Percentiles rank a stretch among this genome's conserved stretches.
phyloP scores from a whole-genome alignment of 2,329 filamentous ascomycete species.

The Cladosporium austrohemisphaericum region DNA sequence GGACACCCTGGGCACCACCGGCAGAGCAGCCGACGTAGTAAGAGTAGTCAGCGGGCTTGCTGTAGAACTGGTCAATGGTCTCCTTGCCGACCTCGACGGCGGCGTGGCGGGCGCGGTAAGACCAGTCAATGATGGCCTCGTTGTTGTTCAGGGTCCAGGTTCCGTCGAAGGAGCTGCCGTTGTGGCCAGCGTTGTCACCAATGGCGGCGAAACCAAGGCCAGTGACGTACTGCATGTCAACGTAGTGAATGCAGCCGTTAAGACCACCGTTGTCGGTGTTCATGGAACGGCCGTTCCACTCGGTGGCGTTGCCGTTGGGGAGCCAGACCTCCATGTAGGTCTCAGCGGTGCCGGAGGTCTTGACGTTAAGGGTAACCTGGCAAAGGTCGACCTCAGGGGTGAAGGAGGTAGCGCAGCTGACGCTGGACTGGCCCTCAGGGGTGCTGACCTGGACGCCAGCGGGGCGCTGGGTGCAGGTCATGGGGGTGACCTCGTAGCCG shows the following conservation, averaged over 20 bases:
- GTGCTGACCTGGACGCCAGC: slow-evolving; percentile 6
- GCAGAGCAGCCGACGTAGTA: slow-evolving; percentile 49
- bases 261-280: slow-evolving; percentile 35
- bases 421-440: slow-evolving; percentile 11
- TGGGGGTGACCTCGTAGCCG: slow-evolving; percentile 14
- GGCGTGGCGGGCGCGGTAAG: slow-evolving; percentile 32
- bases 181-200: slow-evolving; percentile 35
- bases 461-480: slow-evolving; percentile 13
- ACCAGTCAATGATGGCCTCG: slow-evolving; percentile 32
- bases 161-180: slow-evolving; percentile 31
- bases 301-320: slow-evolving; percentile 31
- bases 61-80: slow-evolving; percentile 37
- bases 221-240: slow-evolving; percentile 32
- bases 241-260: slow-evolving; percentile 33
- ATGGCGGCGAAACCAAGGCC: slow-evolving; percentile 33
- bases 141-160: slow-evolving; percentile 29
- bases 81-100: slow-evolving; percentile 33
- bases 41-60: slow-evolving; percentile 36
- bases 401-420: slow-evolving; percentile 23
- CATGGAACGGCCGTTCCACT: slow-evolving; percentile 35
- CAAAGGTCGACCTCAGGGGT: slow-evolving; percentile 36
- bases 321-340: slow-evolving; percentile 47
- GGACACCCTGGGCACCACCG: slow-evolving; percentile 48
- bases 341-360: slow-evolving; percentile 38
- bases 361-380: slow-evolving; percentile 39